A percentile compares a stretch with the other conserved stretches of the same genome.
phyloP scores from a whole-genome alignment of 768 basidiomycete genomes.

The Hygrophorus russula region DNA sequence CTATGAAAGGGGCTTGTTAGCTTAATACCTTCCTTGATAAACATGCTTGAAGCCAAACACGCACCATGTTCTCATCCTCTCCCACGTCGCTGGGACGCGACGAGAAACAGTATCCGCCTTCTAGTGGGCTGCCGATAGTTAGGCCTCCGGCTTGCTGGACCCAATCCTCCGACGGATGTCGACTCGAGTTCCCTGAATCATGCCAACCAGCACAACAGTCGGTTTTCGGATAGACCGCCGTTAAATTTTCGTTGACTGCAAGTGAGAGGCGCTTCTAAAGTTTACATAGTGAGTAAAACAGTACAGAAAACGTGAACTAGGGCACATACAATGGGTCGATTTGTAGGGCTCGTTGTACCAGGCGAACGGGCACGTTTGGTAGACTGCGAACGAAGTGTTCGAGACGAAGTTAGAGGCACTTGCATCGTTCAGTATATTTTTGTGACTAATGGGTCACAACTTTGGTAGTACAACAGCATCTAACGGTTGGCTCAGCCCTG shows the following conservation, averaged over 20 bases:
- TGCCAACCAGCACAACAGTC: background rate
- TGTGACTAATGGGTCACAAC: background rate
- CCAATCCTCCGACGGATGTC: conserved; percentile 58
- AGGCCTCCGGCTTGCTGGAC: conserved; percentile 59
- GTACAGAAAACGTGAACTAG: background rate
- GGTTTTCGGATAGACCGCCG: background rate
- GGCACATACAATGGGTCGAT: conserved; percentile 43
- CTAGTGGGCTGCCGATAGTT: conserved; percentile 45
- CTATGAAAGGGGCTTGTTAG: no score
- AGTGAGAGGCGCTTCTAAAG: conserved; percentile 50
- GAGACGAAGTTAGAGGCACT: conserved; percentile 38
- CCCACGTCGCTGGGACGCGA: no score
- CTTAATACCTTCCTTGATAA: no score
- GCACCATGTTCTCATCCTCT: no score
- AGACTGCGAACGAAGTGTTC: conserved; percentile 22
- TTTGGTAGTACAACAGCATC: background rate
- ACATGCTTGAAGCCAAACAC: no score
- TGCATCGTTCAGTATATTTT: conserved; percentile 36
- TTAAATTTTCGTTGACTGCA: conserved; percentile 16
- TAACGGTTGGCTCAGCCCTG: conserved; percentile 27
- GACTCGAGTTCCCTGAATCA: conserved; percentile 23
- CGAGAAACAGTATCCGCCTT: conserved; percentile 8
- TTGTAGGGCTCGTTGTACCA: conserved; percentile 25
- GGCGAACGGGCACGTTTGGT: conserved; percentile 56
- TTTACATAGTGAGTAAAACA: conserved; percentile 2